Base-by-base conservation (phyloP, 1,139 yeast genomes). In the Debaryomyces udenii region DNA sequence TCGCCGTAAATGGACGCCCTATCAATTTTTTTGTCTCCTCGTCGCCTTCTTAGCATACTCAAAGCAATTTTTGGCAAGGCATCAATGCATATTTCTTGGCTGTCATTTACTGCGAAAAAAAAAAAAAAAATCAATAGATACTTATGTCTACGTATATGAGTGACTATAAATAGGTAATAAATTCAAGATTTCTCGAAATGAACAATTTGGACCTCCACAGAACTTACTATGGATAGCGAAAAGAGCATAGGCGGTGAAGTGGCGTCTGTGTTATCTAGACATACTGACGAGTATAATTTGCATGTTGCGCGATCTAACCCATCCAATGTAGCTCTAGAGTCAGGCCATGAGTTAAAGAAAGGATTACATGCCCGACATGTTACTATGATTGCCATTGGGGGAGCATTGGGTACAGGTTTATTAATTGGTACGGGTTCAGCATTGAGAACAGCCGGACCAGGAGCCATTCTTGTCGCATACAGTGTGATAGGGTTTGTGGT, bases 391-490 rank as follows among this genome's bases (percentile, higher is more conserved):
- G 87, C 88, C 52, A 61, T 70, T 50, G 76, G 76, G 41, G 76
- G 76, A 48, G 75, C 75, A 13, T 55, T 68, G 44, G 86, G 87
- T 45, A 82, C 89, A 6, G 90, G 91, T 53, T 70, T 83, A 49
- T 65, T 83, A 48, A 80, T 85, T 51, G 89, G 90, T 52, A 81
- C 88, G 9, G 86, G 87, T 39, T 64, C 79, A 10, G 82, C 89
- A 1, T 67, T 85, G 47, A 68, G 73, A 26, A 60, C 70, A 4
- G 87, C 86, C 4, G 93, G 93, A 15, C 90, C 91, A 3, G 90
- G 76, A 11, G 76, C 86, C 29, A 74, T 83, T 38, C 68, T 85
- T 35, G 69, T 84, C 32, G 74, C 87, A 3, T 85, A 83, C 55
- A 59, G 76, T 9, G 55, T 80, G 39, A 80, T 83, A 50, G 90